Percentiles rank a stretch among this genome's conserved stretches.
phyloP scores from a whole-genome alignment of 495 filamentous ascomycete species.

The Amorphotheca resinae region DNA sequence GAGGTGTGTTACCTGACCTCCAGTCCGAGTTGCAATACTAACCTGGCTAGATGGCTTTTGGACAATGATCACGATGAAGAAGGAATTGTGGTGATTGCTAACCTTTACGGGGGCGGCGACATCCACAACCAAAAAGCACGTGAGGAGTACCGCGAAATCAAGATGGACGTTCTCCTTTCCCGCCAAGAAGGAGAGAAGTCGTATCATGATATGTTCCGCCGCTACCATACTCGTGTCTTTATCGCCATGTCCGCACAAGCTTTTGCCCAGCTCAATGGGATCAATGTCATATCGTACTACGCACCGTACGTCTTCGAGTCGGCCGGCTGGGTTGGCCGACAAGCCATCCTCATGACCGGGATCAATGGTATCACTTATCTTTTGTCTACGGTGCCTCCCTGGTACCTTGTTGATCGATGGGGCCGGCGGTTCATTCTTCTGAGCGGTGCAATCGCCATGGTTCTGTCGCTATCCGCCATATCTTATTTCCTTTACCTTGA shows the following conservation, averaged over 20 bases:
- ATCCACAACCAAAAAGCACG: constrained; percentile 82
- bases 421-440: constrained; percentile 84
- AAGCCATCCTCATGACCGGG: constrained; percentile 93
- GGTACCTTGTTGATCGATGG: constrained; percentile 93
- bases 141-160: constrained; percentile 95
- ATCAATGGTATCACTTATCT: constrained; percentile 92
- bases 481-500: constrained; percentile 94
- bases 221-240: constrained; percentile 84
- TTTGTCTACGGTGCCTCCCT: constrained; percentile 82
- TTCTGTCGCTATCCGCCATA: constrained; percentile 76
- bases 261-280: constrained; percentile 91
- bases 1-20: constrained; percentile 39
- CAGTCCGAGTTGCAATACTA: constrained; percentile 4
- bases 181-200: constrained; percentile 89
- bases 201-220: constrained; percentile 87
- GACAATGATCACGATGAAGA: constrained; percentile 98
- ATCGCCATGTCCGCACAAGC: constrained; percentile 99
- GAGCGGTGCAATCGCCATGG: constrained; percentile 84
- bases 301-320: constrained; percentile 93
- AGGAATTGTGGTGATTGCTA: constrained; percentile 94
- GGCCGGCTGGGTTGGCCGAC: constrained; percentile 81
- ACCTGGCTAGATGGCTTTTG: constrained; percentile 64
- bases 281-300: constrained; percentile 99
- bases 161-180: constrained; percentile 88
- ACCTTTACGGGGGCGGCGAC: constrained; percentile 90